Base-by-base conservation (phyloP, 176 grass and related monocot species). In the Phoenix dactylifera region DNA sequence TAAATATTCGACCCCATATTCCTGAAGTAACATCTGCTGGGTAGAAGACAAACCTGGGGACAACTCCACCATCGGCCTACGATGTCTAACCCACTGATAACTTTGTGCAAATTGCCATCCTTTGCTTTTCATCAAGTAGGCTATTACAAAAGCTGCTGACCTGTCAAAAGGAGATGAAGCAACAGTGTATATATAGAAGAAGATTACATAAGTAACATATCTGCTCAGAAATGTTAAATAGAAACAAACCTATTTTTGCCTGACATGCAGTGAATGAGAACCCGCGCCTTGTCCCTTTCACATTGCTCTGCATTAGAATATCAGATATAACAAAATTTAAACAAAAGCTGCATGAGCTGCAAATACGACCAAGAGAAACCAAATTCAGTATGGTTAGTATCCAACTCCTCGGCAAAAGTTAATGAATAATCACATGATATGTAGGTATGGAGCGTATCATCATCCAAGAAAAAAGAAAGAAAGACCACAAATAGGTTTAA, bases 71-170 rank as follows among this genome's bases (percentile, higher is more conserved):
- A 23, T 5, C 15, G 52, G 52, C 55, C 65, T 17, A 39, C 52
- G 65, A 35, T 68, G 52, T 56, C 56, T 68, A 68, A 68, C 65
- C 52, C 51, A 55, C 28, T 68, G 65, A 55, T 5, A 68, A 56
- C 65, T 68, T 55, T 68, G 65, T 56, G 28, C 4, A 35, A 68
- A 32, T 39, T 26, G 30, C 51, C 65, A 68, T 56, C 65, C 51
- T 44, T 68, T 68, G 65, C 26, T 55, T 55, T 56, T 68, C 65
- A 68, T 68, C 65, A 68, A 44, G 55, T 68, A 68, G 4, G 52
- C 65, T 16, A 68, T 68, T 22, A 56, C 65, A 68, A 68, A 48
- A 55, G 65, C 65, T 39, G 65, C 24, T 22, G 52, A 68, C 10
- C 65, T 68, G 53, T 52, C 18, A 48, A 22, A 55, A 68, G 9